phyloP scores from a whole-genome alignment of 306 rosid genomes.

The Spatholobus suberectus region DNA sequence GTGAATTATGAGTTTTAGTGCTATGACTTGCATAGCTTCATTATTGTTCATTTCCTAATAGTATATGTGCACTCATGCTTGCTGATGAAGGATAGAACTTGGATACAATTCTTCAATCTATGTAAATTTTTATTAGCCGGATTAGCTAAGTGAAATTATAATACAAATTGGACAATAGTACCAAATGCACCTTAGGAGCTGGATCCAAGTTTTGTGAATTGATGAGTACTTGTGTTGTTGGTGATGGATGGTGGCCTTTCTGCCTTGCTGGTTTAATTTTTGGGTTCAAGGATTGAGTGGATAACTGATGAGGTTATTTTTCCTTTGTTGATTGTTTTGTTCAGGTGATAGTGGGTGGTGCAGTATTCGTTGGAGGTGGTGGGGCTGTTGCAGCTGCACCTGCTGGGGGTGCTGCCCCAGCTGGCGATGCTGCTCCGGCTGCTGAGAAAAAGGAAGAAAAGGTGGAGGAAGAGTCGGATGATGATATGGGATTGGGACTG shows the following conservation, averaged over 20 bases:
- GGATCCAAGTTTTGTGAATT: neutral
- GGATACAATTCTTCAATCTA: neutral
- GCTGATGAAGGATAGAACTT: neutral
- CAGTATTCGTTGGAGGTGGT: constrained; percentile 62
- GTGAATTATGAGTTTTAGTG: neutral
- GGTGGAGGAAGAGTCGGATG: constrained; percentile 90
- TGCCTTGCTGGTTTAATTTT: neutral
- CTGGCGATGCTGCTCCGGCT: constrained; percentile 55
- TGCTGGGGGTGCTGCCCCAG: constrained; percentile 61
- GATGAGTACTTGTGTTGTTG: neutral
- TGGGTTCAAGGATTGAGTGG: neutral
- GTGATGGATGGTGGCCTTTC: neutral
- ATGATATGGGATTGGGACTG: constrained; percentile 82
- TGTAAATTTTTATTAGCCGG: no score
- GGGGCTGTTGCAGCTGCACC: constrained; percentile 60
- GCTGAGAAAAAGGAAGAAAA: constrained; percentile 63
- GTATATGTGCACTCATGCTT: neutral
- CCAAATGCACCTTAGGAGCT: neutral
- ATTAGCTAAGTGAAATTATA: neutral
- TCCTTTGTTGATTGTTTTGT: neutral
- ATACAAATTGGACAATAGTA: neutral
- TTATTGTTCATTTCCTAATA: neutral
- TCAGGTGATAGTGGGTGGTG: constrained; percentile 81
- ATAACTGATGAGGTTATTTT: neutral
- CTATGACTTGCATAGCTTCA: neutral